These are phyloP conservation scores for Suhomyces tanzawaensis DNA, from an alignment of 805 yeast species.

Conservation along the genomic window DNA sequence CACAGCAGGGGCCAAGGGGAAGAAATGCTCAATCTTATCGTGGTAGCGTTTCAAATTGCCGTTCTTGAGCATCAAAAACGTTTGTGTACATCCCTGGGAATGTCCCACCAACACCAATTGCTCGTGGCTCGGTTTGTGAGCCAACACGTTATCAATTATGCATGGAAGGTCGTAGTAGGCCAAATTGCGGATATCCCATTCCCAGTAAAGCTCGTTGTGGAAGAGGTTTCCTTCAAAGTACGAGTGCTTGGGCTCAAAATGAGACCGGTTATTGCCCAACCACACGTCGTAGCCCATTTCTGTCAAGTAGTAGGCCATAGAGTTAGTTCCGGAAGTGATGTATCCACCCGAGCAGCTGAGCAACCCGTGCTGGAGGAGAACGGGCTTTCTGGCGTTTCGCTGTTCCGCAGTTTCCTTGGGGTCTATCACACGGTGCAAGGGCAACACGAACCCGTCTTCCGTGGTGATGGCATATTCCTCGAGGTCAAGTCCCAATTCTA, in stretches of 20 bases:
- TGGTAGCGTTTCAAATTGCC: slow-evolving; percentile 35
- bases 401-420: slow-evolving; percentile 36
- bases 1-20: slow-evolving; percentile 87
- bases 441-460: slow-evolving; percentile 74
- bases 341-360: slow-evolving; percentile 85
- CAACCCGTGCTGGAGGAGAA: slow-evolving; percentile 80
- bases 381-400: slow-evolving; percentile 49
- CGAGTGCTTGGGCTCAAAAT: slow-evolving; percentile 69
- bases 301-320: slow-evolving; percentile 60
- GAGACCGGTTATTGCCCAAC: slow-evolving; percentile 90
- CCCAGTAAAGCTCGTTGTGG: slow-evolving; percentile 67
- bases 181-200: slow-evolving; percentile 89
- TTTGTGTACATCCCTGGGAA: slow-evolving; percentile 92
- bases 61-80: slow-evolving; percentile 63
- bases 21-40: slow-evolving; percentile 59
- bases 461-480: slow-evolving; percentile 63
- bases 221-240: slow-evolving; percentile 32
- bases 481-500: slow-evolving; percentile 57
- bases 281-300: slow-evolving; percentile 77
- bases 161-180: slow-evolving; percentile 76
- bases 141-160: slow-evolving; percentile 59
- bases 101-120: slow-evolving; percentile 73
- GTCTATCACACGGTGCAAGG: slow-evolving; percentile 59
- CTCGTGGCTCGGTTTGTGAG: slow-evolving; percentile 34
- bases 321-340: slow-evolving; percentile 76